phyloP scores from a whole-genome alignment of 2,329 filamentous ascomycete genomes.

The Diaporthe citriasiana region DNA sequence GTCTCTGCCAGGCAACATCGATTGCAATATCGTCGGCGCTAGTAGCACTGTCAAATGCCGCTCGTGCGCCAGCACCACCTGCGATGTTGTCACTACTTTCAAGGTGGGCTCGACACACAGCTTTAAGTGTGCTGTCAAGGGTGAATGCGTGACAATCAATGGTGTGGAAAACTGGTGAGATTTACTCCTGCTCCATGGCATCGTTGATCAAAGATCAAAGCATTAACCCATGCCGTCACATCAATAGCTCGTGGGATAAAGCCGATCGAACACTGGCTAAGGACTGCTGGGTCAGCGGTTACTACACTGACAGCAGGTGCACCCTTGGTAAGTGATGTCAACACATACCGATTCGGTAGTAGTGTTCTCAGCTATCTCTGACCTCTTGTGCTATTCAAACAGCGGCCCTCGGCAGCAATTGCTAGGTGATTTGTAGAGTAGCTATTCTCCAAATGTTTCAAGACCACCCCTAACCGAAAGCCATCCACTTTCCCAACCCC shows the following conservation, averaged over 20 bases:
- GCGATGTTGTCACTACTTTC: background rate
- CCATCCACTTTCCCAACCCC: too few species aligned
- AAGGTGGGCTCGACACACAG: background rate
- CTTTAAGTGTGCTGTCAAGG: slow-evolving; percentile 10
- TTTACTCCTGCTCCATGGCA: rapidly evolving
- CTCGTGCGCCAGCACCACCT: background rate
- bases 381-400: background rate
- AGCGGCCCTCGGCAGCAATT: background rate
- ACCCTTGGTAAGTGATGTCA: background rate
- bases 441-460: background rate
- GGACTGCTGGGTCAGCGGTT: slow-evolving; percentile 16
- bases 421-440: background rate
- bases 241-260: slow-evolving; percentile 20
- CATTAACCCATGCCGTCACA: background rate
- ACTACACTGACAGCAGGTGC: slow-evolving; percentile 12
- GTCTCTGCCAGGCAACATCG: background rate
- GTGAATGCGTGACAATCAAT: background rate
- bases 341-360: too few species aligned
- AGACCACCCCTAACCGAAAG: too few species aligned
- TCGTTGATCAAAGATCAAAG: rapidly evolving
- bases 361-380: background rate
- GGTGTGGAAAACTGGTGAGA: background rate
- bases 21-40: background rate
- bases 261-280: slow-evolving; percentile 5
- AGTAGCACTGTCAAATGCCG: background rate